Conservation (phyloP, 2,329 filamentous ascomycete species). For the Pseudogymnoascus sp. region DNA sequence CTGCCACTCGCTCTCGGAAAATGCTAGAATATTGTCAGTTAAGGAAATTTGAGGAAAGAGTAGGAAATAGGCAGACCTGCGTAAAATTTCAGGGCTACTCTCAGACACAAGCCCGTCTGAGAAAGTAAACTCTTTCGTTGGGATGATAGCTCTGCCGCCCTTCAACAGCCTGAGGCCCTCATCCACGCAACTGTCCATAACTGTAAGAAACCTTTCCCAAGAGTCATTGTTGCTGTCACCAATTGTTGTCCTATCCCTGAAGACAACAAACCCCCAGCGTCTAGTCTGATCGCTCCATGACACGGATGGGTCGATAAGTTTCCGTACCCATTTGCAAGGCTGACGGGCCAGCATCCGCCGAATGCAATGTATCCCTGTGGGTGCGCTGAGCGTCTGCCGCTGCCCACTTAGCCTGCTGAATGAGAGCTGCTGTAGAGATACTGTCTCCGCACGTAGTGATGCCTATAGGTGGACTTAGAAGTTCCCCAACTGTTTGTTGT, state of each 20-base stretch:
- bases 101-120: not conserved
- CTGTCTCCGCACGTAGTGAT: no score
- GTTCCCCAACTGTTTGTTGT: no score
- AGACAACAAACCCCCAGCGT: not conserved
- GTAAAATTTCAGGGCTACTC: not conserved
- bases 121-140: not conserved
- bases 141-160: not conserved
- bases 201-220: not conserved
- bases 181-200: not conserved
- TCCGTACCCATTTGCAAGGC: conserved; percentile 2
- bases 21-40: not conserved
- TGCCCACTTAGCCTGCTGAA: no score
- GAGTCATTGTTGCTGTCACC: not conserved
- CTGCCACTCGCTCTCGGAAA: not conserved
- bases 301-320: not conserved
- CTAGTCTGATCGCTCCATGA: not conserved
- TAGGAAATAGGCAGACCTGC: not conserved
- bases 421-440: no score
- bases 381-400: no score
- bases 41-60: not conserved
- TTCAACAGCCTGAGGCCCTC: no score
- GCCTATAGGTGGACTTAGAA: no score
- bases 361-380: no score
- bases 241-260: not conserved
- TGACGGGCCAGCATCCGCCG: no score